A percentile compares a stretch with the other conserved stretches of the same genome.
Conservation (phyloP, 2,329 filamentous ascomycete genomes). For the Colletotrichum musae region DNA sequence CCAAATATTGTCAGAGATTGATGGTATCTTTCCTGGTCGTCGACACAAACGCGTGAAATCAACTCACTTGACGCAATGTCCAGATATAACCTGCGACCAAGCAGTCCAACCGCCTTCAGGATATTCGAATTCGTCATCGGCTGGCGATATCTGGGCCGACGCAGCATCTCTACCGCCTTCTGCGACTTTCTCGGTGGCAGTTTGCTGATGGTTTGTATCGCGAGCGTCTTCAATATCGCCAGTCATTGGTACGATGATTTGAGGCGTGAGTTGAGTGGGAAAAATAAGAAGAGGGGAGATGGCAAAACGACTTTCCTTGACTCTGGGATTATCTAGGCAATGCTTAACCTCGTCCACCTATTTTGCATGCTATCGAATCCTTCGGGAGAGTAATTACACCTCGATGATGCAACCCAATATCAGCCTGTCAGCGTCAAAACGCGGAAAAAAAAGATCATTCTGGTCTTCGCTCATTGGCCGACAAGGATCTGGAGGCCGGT, state of each 20-base stretch:
- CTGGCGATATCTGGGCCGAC: not conserved
- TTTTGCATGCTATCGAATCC: not conserved
- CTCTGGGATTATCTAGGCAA: not conserved
- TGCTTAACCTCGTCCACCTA: not conserved
- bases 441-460: not conserved
- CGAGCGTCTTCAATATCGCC: no score
- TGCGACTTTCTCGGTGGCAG: not conserved
- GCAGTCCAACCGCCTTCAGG: slow-evolving; percentile 7
- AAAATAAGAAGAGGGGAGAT: no score
- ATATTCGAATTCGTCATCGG: not conserved
- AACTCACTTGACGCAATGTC: slow-evolving; percentile 1
- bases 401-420: not conserved
- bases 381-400: not conserved
- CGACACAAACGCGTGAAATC: not conserved
- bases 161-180: not conserved
- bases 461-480: not conserved
- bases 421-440: not conserved
- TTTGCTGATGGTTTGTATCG: no score
- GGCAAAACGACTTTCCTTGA: not conserved
- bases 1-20: not conserved
- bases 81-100: slow-evolving; percentile 11
- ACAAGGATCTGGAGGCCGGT: not conserved
- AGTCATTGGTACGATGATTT: no score
- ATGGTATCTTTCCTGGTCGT: not conserved
- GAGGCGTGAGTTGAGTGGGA: no score